Evolutionary conservation across 2,329 filamentous ascomycete species (phyloP), one percentile per base, ranked within the genome.

Genomic region (Alternaria conjuncta): DNA sequence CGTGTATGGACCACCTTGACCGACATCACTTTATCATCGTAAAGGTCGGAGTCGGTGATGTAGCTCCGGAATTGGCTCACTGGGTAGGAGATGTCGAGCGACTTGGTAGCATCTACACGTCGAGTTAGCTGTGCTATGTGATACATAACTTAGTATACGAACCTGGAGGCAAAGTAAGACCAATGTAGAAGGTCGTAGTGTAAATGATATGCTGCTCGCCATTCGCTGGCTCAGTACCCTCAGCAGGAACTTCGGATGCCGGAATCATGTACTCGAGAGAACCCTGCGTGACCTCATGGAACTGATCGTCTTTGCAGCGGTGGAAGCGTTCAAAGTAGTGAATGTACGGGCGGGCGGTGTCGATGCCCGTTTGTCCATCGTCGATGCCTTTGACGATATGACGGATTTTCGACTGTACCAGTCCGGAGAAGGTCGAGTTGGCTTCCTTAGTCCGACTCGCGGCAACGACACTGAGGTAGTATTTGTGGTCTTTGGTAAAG

Each of bases 151-250:
- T 7, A 0, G 12, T 12, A 47, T 13, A 83, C 87, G 78, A 86
- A 93, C 92, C 90, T 84, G 90, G 87, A 41, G 86, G 86, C 59
- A 97, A 82, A 72, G 95, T 91, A 51, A 98, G 85, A 36, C 96
- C 96, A 75, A 99, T 93, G 77, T 98, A 99, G 79, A 94, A 95
- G 1, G 94, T 97, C 23, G 93, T 94, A 0, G 95, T 98, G 78
- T 92, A 97, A 26, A 98, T 82, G 49, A 84, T 85, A 57, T 82
- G 80, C 32, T 79, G 79, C 26, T 80, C 78, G n/a, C 80, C 78
- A 36, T 81, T 78, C 7, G 70, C 63, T 25, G 74, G 66, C 30
- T 80, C 77, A 46, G 78, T 75, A 25, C 67, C 66, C 11, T 70
- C 63, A 13, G 85, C 82, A 30, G 84, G 84, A 71, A 86, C 85